Evolutionary conservation across 2,329 filamentous ascomycete genomes (phyloP).

Genomic region (Arthrobotrys sphaeroides): DNA sequence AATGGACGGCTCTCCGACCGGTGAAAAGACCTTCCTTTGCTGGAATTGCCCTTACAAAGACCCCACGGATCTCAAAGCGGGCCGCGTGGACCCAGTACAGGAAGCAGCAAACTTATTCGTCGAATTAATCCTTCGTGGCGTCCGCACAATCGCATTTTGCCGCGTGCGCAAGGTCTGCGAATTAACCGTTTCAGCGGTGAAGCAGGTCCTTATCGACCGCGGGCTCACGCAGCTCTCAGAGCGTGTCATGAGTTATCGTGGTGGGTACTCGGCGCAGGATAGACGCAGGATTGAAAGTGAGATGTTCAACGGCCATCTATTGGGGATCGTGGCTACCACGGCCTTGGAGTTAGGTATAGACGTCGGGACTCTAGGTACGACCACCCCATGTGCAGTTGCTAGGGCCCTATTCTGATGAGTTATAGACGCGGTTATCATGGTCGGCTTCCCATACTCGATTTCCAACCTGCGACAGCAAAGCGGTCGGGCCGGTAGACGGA

Average conservation of each 20-base stretch:
- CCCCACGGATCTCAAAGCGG: constrained; percentile 83
- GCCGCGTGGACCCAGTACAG: constrained; percentile 80
- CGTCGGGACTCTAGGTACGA: constrained; percentile 76
- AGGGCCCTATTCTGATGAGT: background rate
- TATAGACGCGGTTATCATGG: constrained; percentile 84
- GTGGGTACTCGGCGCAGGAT: constrained; percentile 92
- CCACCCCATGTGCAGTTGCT: background rate
- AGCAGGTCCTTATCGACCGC: constrained; percentile 76
- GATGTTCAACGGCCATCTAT: constrained; percentile 94
- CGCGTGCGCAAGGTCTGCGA: constrained; percentile 89
- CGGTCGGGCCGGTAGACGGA: constrained; percentile 87
- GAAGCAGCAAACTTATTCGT: constrained; percentile 93
- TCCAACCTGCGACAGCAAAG: constrained; percentile 94
- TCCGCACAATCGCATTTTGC: constrained; percentile 92
- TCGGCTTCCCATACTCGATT: constrained; percentile 95
- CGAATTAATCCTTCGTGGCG: constrained; percentile 84
- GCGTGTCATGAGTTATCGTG: constrained; percentile 92
- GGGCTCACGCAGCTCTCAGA: constrained; percentile 78
- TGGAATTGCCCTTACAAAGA: constrained; percentile 98
- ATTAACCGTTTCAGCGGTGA: constrained; percentile 80
- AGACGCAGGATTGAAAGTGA: constrained; percentile 86
- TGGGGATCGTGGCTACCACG: constrained; percentile 92
- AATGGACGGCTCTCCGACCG: constrained; percentile 90
- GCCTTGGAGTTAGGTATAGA: constrained; percentile 94
- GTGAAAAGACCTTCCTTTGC: constrained; percentile 92